Evolutionary conservation across 371 early-diverging fungal species (phyloP).

Genomic region (Lichtheimia hyalospora): DNA sequence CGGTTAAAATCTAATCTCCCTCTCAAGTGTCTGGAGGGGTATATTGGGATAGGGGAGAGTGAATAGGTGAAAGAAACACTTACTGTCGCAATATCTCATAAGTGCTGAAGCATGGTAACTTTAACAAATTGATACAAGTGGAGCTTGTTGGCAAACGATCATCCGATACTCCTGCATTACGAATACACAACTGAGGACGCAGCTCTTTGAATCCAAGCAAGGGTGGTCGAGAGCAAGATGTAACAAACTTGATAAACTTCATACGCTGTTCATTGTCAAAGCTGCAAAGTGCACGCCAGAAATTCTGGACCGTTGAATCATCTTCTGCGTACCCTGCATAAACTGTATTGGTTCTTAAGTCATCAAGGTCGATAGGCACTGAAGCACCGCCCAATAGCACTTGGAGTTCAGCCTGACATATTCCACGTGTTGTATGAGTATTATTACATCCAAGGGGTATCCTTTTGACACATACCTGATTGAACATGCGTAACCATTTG

Average conservation of each 20-base stretch:
- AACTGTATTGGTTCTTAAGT: slow-evolving; percentile 75
- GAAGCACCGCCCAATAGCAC: slow-evolving; percentile 85
- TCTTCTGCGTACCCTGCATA: slow-evolving; percentile 78
- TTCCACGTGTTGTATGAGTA: background rate
- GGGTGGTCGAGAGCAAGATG: slow-evolving; percentile 91
- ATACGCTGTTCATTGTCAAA: slow-evolving; percentile 67
- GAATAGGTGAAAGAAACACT: slow-evolving; percentile 3
- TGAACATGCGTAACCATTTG: slow-evolving; percentile 83
- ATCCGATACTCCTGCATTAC: slow-evolving; percentile 63
- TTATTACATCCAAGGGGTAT: background rate
- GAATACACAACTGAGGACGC: slow-evolving; percentile 74
- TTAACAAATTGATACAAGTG: slow-evolving; percentile 94
- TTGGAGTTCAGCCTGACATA: slow-evolving; percentile 75
- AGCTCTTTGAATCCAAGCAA: slow-evolving; percentile 88
- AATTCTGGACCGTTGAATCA: slow-evolving; percentile 71
- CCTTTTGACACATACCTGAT: slow-evolving; percentile 39
- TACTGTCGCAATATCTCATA: slow-evolving; percentile 57
- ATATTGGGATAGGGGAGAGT: too few species aligned
- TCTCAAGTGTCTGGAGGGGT: too few species aligned
- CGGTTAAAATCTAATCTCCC: background rate
- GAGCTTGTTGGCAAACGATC: slow-evolving; percentile 78
- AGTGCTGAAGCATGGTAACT: slow-evolving; percentile 80
- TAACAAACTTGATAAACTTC: slow-evolving; percentile 86
- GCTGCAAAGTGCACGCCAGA: slow-evolving; percentile 81
- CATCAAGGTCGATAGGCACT: slow-evolving; percentile 74